Evolutionary conservation across 495 filamentous ascomycete species (phyloP), one percentile per base, ranked within the genome.

Genomic region (Xylona heveae): DNA sequence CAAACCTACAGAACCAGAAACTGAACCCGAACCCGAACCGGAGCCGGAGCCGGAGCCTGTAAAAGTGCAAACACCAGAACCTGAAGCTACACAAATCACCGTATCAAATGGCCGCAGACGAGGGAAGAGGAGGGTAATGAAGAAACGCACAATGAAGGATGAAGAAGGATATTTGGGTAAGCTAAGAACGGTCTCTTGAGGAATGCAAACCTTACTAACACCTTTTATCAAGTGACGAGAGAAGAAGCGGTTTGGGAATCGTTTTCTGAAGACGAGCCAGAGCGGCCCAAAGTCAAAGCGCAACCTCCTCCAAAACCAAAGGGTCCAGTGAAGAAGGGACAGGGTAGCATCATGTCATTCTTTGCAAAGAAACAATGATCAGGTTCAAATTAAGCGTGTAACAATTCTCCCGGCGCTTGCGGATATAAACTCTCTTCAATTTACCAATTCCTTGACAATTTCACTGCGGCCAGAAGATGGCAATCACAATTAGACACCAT

Each of bases 271-370:
- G 83, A 90, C 44, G 88, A 94, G 39, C 79, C 84, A 9, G 20
- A 23, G 17, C n/a, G n/a, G n/a, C n/a, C n/a, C n/a, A n/a, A n/a
- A n/a, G n/a, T n/a, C n/a, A n/a, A n/a, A 30, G 59, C 63, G 25
- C 60, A 64, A 15, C 48, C 63, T 6, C 52, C 54, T 12, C 54
- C 74, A 41, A 77, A 74, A 48, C 59, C 66, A 23, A 75, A 66
- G 29, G 47, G 59, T 5, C 40, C 57, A 45, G 41, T 36, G 30
- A 80, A 71, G 53, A 79, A 79, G 53, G 48, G 48, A 9, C 78
- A 91, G 44, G 82, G 85, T 6, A 92, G 67, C 51, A 92, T 94
- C 45, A 91, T 80, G 79, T 78, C 73, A 2, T 95, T 92, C 54
- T 93, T 95, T 55, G 63, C 60, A 7, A 95, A 93, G 59, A 91